A percentile compares a stretch with the other conserved stretches of the same genome.
phyloP scores from a whole-genome alignment of 345 rosid genomes.

The Pugionium cornutum region DNA sequence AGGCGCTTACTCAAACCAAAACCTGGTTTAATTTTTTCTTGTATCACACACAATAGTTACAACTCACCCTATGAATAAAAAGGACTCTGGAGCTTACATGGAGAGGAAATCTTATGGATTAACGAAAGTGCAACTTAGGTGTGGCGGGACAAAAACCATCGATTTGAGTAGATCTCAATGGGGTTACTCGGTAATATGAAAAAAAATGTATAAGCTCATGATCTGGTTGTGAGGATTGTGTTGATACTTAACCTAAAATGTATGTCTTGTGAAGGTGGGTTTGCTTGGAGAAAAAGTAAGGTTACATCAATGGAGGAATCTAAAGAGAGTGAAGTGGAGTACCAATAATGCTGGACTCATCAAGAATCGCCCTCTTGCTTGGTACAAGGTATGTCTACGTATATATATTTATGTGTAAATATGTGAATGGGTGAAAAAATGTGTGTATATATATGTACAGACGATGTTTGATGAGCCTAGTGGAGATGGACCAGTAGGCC shows the following conservation, averaged over 20 bases:
- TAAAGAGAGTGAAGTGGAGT: constrained; percentile 55
- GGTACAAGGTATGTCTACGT: constrained; percentile 71
- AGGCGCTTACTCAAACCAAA: constrained; percentile 8
- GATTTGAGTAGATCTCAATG: constrained; percentile 53
- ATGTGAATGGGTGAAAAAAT: background rate
- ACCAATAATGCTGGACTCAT: constrained; percentile 36
- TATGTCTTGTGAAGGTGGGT: constrained; percentile 52
- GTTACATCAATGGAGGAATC: constrained; percentile 41
- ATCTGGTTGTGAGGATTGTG: background rate
- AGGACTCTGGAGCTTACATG: constrained; percentile 84
- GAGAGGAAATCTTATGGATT: constrained; percentile 63
- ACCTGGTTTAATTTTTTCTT: background rate
- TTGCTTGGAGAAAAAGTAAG: constrained; percentile 64
- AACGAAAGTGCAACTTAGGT: constrained; percentile 47
- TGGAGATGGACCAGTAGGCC: constrained; percentile 55
- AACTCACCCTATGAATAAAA: background rate
- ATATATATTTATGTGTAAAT: background rate
- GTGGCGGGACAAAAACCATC: constrained; percentile 36
- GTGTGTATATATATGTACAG: constrained; percentile 20
- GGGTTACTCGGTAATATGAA: constrained; percentile 72
- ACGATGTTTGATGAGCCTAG: constrained; percentile 59
- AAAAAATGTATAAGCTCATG: background rate
- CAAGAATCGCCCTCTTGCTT: constrained; percentile 53
- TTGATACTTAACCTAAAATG: background rate
- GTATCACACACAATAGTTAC: background rate